Base-by-base conservation (phyloP, 441 rosid species). In the Breynia disticha region DNA sequence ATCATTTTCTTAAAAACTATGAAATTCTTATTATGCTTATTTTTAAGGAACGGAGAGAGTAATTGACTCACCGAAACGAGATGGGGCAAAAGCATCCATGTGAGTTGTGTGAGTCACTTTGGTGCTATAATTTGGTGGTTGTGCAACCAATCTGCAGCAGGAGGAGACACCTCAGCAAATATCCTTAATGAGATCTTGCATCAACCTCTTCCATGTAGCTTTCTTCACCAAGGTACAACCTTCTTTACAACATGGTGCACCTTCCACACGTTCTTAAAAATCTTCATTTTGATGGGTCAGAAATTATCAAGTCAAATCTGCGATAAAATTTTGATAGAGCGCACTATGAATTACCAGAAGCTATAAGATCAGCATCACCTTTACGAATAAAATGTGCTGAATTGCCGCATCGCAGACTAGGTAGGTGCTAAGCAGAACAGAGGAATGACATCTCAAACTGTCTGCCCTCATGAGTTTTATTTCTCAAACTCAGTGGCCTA, bases 271-370 rank as follows among this genome's bases (percentile, higher is more conserved):
- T 7, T 14, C n/a, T 32, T 16, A 9, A 11, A 19, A 38, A 20
- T 65, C 48, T 52, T 12, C 45, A 37, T 7, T 52, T 61, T 57
- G 48, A 28, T 19, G 16, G 52, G 50, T 16, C 44, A 57, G 59
- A 20, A 44, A 66, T 63, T 22, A 66, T 59, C 46, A 60, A 43
- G 39, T 61, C 52, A 54, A 35, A 42, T 56, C 32, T 55, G 19
- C 38, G 22, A 44, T 57, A 39, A 39, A 16, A 10, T 42, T 17
- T 38, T 17, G 67, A 72, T 62, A 59, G 48, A 64, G 39, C 56
- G 68, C 77, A 74, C 50, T 46, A 55, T 38, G 35, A 28, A 48
- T n/a, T n/a, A n/a, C n/a, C n/a, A 61, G 45, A 61, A 55, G 51
- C 35, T 38, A 41, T 28, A 24, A n/a, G 19, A 42, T 57, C 18